A percentile compares a stretch with the other conserved stretches of the same genome.
These are phyloP conservation scores for Moricandia moricandioides DNA, from an alignment of 345 rosid genomes.

Conservation along the genomic window DNA sequence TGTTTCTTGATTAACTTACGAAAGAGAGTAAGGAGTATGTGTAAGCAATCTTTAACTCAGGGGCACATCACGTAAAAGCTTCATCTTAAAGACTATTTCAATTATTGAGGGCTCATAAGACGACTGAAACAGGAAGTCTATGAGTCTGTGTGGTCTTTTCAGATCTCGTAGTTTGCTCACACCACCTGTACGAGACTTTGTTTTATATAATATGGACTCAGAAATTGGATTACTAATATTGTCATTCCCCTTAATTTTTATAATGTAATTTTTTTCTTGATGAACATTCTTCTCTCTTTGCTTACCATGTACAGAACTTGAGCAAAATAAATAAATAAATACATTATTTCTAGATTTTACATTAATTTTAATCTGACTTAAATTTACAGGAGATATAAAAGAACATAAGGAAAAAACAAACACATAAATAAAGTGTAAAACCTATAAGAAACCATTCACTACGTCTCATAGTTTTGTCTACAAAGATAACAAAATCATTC, in stretches of 20 bases:
- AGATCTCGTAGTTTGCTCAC: not conserved
- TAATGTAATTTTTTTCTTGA: not conserved
- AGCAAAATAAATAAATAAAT: not conserved
- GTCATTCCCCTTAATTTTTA: no score
- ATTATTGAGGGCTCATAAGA: not conserved
- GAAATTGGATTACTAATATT: no score
- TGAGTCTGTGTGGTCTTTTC: not conserved
- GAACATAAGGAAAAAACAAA: no score
- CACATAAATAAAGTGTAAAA: no score
- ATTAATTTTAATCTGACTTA: not conserved
- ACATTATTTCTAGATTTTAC: not conserved
- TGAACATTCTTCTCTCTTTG: slow-evolving; percentile 2
- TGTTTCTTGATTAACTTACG: not conserved
- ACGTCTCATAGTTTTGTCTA: no score
- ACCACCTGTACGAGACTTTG: not conserved
- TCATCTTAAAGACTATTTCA: not conserved
- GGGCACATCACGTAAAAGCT: not conserved
- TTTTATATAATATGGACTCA: not conserved
- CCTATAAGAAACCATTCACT: no score
- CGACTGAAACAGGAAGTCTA: not conserved
- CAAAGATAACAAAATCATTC: no score
- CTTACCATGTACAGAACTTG: not conserved
- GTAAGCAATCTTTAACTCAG: not conserved
- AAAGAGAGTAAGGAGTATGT: not conserved
- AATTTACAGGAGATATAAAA: not conserved